Evolutionary conservation across 352 stramenopile species (phyloP), one percentile per base, ranked within the genome.

Genomic region (Pythium periplocum): DNA sequence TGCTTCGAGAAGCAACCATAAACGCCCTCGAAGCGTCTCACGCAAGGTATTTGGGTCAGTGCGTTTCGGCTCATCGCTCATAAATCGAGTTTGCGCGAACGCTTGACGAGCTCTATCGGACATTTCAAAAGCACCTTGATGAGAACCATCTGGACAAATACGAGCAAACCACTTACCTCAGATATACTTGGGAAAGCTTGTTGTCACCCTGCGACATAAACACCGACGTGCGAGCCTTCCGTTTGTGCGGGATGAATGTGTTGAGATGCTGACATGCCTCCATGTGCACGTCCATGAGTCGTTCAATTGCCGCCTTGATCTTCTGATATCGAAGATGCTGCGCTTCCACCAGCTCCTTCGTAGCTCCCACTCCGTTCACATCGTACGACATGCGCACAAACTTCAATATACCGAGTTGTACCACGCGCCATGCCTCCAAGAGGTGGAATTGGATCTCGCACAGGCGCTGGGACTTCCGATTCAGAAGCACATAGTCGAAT

Each of bases 381-480:
- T 8, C 43, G 45, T 54, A 68, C 10, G 50, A 65, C 51, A 52
- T 59, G 26, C 53, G 51, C 12, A 69, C 32, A 4, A 78, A 54
- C 45, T 69, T 74, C 39, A 57, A 42, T 6, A 86, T 69, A 26
- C 80, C 75, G 7, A 67, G 44, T 38, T 82, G 72, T 1, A 87
- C 41, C 34, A 81, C 39, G 4, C 64, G 57, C 75, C 75, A 87
- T 4, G 70, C 56, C 2, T 70, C 47, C 4, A 87, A 45, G 9
- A 86, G 60, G 63, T 89, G 65, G 44, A 75, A 86, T 4, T 89
- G 73, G 33, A 84, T 79, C 45, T 83, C 71, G 38, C 68, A 81
- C 32, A 89, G 63, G 35, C 78, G 66, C n/a, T 75, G 72, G 4
- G 71, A 64, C 31, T 76, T 67, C 32, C 43, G 60, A 45, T 89